Evolutionary conservation across 2,329 filamentous ascomycete genomes (phyloP), one percentile per base, ranked within the genome.

Genomic region (Gremmenia infestans): DNA sequence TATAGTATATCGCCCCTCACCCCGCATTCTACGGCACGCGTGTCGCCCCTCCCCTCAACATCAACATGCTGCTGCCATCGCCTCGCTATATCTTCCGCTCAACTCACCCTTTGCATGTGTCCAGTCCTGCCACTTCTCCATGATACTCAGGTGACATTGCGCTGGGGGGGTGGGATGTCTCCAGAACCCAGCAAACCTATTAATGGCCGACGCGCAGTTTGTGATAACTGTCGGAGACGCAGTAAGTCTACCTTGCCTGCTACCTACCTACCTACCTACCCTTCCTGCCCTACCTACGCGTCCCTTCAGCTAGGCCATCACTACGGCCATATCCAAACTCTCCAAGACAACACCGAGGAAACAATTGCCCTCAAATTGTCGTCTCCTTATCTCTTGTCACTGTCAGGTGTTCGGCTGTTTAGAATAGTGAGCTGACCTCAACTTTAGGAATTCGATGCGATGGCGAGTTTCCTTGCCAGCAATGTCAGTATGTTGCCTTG

Each of bases 401-500:
- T 28, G 5, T 32, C 22, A 22, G 3, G 9, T 28, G 1, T 8
- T 35, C 14, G n/a, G 5, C 6, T 17, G 12, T 48, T n/a, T 3
- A 14, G 5, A 23, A 45, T 23, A 2, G 15, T 6, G 15, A 32
- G 11, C 59, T 61, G 52, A 61, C 60, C 47, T 54, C 37, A 45
- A 42, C 22, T 23, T 25, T 40, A 77, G 74, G 75, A 60, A 76
- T 77, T 37, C 70, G 74, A 50, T 77, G 75, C 62, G 74, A 77
- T 63, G 74, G 74, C 51, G 64, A 71, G 51, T 73, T 71, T 49
- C 80, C 82, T 4, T 86, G 82, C 72, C 81, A 82, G 69, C 83
- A 84, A 65, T 86, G 82, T 68, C 70, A 76, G 52, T 78, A 78
- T 55, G 81, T 82, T 32, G 77, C 79, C 23, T 75, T 86, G 58